phyloP scores from a whole-genome alignment of 2,329 filamentous ascomycete genomes.

The Diaporthe velutina region DNA sequence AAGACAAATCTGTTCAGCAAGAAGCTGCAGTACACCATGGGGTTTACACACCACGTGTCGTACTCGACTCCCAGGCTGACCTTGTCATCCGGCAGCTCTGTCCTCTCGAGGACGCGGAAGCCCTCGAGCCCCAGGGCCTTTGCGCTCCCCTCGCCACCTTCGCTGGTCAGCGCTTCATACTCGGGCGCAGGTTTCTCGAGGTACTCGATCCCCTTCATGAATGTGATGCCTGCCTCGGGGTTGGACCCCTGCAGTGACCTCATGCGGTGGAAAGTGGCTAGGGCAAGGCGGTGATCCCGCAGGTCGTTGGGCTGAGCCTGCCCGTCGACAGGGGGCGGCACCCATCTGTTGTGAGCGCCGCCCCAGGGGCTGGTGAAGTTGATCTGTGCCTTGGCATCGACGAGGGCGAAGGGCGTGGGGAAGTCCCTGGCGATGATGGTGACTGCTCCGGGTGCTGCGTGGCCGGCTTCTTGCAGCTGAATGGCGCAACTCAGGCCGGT shows the following conservation, averaged over 20 bases:
- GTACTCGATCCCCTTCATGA: constrained; percentile 64
- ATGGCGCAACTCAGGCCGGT: constrained; percentile 64
- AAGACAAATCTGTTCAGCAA: constrained; percentile 57
- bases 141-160: constrained; percentile 42
- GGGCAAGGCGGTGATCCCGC: constrained; percentile 58
- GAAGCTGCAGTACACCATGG: constrained; percentile 66
- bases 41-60: constrained; percentile 67
- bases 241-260: constrained; percentile 45
- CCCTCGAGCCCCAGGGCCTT: constrained; percentile 50
- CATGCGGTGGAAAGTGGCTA: constrained; percentile 59
- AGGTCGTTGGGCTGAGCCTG: constrained; percentile 43
- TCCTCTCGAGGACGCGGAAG: constrained; percentile 52
- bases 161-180: constrained; percentile 54
- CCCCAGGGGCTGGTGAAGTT: constrained; percentile 71
- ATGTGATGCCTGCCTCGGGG: constrained; percentile 61
- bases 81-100: constrained; percentile 56
- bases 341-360: constrained; percentile 67
- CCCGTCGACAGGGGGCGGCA: constrained; percentile 51
- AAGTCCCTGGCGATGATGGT: constrained; percentile 62
- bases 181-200: constrained; percentile 59
- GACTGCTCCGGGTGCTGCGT: constrained; percentile 47
- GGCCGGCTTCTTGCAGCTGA: constrained; percentile 56
- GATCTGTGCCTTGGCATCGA: constrained; percentile 55
- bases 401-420: constrained; percentile 60
- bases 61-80: constrained; percentile 64